Percentiles rank a stretch among this genome's conserved stretches.
These are phyloP conservation scores for Dissophora ornata DNA, from an alignment of 192 early-diverging fungal species.

Conservation along the genomic window DNA sequence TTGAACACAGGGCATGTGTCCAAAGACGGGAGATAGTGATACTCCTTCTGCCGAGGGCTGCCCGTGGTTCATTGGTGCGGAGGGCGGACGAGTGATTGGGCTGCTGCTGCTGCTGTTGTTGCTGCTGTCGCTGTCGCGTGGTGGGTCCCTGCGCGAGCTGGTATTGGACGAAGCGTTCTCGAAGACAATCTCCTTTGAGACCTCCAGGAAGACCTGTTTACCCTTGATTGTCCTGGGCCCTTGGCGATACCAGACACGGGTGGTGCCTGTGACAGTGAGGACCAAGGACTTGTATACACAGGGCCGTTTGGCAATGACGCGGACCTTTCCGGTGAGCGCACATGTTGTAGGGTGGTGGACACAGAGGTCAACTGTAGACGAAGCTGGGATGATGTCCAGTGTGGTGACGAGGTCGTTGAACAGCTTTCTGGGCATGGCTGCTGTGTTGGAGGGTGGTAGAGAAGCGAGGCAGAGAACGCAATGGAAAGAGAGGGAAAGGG, in stretches of 20 bases:
- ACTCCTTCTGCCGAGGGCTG: too few relatives aligned
- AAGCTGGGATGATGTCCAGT: conserved; percentile 33
- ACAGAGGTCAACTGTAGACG: conserved; percentile 25
- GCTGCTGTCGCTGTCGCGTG: conserved; percentile 17
- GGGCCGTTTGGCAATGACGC: conserved; percentile 33
- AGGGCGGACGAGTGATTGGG: too few relatives aligned
- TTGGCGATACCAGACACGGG: conserved; percentile 15
- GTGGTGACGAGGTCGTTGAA: conserved; percentile 42
- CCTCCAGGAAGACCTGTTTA: conserved; percentile 24
- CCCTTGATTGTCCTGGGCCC: conserved; percentile 15
- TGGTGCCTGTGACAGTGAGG: conserved; percentile 19
- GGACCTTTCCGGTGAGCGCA: conserved; percentile 33
- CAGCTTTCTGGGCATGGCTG: conserved; percentile 25
- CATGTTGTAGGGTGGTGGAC: conserved; percentile 19
- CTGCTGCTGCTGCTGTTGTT: too few relatives aligned
- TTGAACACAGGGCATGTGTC: neutral
- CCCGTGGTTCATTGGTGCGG: too few relatives aligned
- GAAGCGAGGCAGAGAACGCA: neutral
- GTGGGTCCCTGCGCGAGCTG: neutral
- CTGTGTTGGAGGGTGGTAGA: too few relatives aligned
- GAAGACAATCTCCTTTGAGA: conserved; percentile 20
- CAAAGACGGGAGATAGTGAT: too few relatives aligned
- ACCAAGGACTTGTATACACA: conserved; percentile 29
- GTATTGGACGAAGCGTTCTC: neutral
- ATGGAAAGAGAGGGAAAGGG: neutral